A percentile compares a stretch with the other conserved stretches of the same genome.
Evolutionary conservation across 352 stramenopile genomes (phyloP).

Genomic region (Poterioochromonas sp.): DNA sequence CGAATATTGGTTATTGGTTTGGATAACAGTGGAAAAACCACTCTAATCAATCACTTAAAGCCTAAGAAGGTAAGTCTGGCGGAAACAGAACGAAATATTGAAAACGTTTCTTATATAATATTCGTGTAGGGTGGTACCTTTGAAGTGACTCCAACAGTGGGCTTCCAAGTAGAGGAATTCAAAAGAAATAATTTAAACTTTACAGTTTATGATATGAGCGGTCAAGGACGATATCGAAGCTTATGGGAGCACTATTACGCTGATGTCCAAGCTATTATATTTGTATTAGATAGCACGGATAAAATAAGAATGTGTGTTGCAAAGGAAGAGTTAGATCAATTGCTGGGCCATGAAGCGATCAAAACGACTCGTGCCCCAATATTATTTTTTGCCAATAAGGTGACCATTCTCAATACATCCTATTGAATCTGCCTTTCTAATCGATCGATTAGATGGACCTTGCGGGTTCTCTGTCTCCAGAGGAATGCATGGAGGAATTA

Average conservation of each 20-base stretch:
- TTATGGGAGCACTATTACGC: slow-evolving; percentile 49
- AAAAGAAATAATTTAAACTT: slow-evolving; percentile 78
- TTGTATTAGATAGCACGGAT: slow-evolving; percentile 73
- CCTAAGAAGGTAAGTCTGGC: slow-evolving; percentile 61
- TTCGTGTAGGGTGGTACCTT: slow-evolving; percentile 47
- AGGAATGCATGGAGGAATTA: slow-evolving; percentile 69
- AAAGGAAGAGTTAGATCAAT: slow-evolving; percentile 66
- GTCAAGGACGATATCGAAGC: slow-evolving; percentile 42
- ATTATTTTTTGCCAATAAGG: slow-evolving; percentile 68
- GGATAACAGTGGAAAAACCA: slow-evolving; percentile 80
- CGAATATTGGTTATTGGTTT: slow-evolving; percentile 74
- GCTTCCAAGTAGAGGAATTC: slow-evolving; percentile 76
- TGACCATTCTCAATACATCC: slow-evolving; percentile 32
- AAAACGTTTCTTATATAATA: too few species aligned
- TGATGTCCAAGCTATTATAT: slow-evolving; percentile 64
- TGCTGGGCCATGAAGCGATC: slow-evolving; percentile 67
- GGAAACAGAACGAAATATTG: too few species aligned
- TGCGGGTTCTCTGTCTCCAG: slow-evolving; percentile 58
- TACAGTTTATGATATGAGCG: slow-evolving; percentile 78
- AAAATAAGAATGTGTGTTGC: slow-evolving; percentile 60
- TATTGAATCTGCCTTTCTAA: background rate
- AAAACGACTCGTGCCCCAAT: slow-evolving; percentile 61
- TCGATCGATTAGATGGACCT: slow-evolving; percentile 55
- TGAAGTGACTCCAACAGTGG: slow-evolving; percentile 73
- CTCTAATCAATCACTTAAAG: slow-evolving; percentile 79